Conservation (phyloP, 2,329 filamentous ascomycete genomes). For the Sporothrix phasma region DNA sequence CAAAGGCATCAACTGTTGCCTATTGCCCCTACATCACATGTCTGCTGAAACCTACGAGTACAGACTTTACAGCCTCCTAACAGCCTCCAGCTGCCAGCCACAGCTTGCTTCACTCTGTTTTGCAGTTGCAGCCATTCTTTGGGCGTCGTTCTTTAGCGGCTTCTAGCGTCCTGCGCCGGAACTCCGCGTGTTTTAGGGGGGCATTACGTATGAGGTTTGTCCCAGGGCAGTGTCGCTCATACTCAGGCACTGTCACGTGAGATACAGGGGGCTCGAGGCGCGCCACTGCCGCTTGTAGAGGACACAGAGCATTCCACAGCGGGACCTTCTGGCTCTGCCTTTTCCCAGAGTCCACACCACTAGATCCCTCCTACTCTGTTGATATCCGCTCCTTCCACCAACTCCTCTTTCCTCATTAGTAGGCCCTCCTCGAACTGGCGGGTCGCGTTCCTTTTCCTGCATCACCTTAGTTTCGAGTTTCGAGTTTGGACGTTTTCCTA, state of each 20-base stretch:
- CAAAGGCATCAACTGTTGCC: background rate
- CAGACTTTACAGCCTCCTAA: no score
- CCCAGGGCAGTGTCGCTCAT: background rate
- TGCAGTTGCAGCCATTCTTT: background rate
- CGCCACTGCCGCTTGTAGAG: background rate
- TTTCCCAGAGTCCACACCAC: background rate
- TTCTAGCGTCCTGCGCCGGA: background rate
- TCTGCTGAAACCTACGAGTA: background rate
- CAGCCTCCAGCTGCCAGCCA: background rate
- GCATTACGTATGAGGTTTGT: background rate
- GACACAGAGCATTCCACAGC: background rate
- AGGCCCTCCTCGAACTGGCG: background rate
- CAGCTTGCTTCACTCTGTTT: background rate
- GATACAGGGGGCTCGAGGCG: background rate
- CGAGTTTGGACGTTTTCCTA: background rate
- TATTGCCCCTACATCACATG: background rate
- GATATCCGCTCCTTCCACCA: constrained; percentile 3
- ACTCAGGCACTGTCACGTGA: background rate
- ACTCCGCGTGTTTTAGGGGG: background rate
- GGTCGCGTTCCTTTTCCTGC: constrained; percentile 1
- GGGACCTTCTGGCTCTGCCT: background rate
- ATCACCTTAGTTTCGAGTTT: background rate
- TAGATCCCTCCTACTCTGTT: constrained; percentile 2
- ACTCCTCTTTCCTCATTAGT: background rate
- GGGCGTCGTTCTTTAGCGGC: background rate